phyloP scores from a whole-genome alignment of 768 basidiomycete species.

The Saitozyma podzolica region DNA sequence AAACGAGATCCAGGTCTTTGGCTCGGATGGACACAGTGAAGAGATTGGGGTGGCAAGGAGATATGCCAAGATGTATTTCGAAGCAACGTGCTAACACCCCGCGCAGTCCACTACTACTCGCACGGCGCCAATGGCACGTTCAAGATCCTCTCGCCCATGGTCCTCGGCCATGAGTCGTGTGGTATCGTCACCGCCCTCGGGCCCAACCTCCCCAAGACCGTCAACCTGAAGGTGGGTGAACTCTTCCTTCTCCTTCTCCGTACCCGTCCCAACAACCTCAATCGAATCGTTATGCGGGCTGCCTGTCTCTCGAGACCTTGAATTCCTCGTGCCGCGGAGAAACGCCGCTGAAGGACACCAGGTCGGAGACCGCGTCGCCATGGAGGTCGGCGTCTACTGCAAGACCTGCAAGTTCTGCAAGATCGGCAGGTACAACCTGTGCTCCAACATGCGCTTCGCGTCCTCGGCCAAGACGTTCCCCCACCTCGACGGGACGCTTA shows the following conservation, averaged over 20 bases:
- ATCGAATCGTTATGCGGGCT: too few relatives aligned
- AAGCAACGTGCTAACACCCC: background rate
- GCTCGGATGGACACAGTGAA: too few relatives aligned
- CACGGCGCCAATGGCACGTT: slow-evolving; percentile 92
- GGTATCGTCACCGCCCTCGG: slow-evolving; percentile 83
- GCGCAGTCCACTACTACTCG: slow-evolving; percentile 80
- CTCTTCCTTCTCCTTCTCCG: background rate
- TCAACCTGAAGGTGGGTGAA: slow-evolving; percentile 40
- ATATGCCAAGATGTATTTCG: background rate
- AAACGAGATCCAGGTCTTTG: too few relatives aligned
- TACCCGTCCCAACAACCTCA: background rate
- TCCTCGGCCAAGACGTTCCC: slow-evolving; percentile 87
- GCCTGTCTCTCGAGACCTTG: background rate
- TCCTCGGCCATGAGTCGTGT: slow-evolving; percentile 92
- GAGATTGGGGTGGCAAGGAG: too few relatives aligned
- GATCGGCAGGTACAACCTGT: slow-evolving; percentile 84
- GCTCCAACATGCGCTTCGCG: slow-evolving; percentile 84
- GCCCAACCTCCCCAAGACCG: slow-evolving; percentile 55
- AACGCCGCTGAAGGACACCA: background rate
- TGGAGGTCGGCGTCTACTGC: slow-evolving; percentile 91
- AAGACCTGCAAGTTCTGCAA: slow-evolving; percentile 57
- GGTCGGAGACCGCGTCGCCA: slow-evolving; percentile 84
- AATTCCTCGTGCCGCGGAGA: background rate
- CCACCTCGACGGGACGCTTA: slow-evolving; percentile 88
- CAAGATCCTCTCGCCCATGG: slow-evolving; percentile 76